Conservation (phyloP, 805 yeast genomes). For the Metschnikowia reukaufii region DNA sequence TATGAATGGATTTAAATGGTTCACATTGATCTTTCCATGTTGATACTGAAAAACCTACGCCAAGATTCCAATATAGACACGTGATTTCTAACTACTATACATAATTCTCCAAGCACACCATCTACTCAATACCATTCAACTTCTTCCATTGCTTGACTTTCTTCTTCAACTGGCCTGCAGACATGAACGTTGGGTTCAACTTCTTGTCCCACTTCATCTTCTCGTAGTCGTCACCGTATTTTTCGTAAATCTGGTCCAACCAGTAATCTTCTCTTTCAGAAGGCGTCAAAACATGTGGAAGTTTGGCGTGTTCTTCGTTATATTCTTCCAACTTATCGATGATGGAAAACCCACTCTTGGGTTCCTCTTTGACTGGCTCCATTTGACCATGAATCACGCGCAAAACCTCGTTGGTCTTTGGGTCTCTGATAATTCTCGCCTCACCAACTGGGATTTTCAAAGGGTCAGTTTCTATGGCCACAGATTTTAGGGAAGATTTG, state of each 20-base stretch:
- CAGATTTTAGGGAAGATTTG: slow-evolving; percentile 31
- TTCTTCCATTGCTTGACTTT: slow-evolving; percentile 72
- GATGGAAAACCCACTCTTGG: slow-evolving; percentile 36
- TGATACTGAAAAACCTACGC: no score
- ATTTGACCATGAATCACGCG: slow-evolving; percentile 71
- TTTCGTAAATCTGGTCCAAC: slow-evolving; percentile 61
- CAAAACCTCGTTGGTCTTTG: slow-evolving; percentile 59
- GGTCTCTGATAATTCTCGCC: slow-evolving; percentile 73
- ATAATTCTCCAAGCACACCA: neutral
- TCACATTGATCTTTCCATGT: no score
- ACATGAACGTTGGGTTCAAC: slow-evolving; percentile 77
- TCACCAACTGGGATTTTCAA: slow-evolving; percentile 71
- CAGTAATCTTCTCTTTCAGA: slow-evolving; percentile 76
- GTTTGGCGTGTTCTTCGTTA: slow-evolving; percentile 45
- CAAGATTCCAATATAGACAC: neutral
- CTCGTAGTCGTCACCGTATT: slow-evolving; percentile 84
- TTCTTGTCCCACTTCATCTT: slow-evolving; percentile 93
- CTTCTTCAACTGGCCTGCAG: slow-evolving; percentile 78
- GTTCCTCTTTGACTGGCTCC: slow-evolving; percentile 35
- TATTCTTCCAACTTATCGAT: slow-evolving; percentile 65
- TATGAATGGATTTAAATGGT: no score
- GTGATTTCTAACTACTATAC: neutral
- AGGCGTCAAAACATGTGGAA: slow-evolving; percentile 52
- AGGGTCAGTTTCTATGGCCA: slow-evolving; percentile 50
- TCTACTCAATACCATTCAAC: neutral